phyloP scores from a whole-genome alignment of 2,329 filamentous ascomycete species.

The Macrophomina phaseolina region DNA sequence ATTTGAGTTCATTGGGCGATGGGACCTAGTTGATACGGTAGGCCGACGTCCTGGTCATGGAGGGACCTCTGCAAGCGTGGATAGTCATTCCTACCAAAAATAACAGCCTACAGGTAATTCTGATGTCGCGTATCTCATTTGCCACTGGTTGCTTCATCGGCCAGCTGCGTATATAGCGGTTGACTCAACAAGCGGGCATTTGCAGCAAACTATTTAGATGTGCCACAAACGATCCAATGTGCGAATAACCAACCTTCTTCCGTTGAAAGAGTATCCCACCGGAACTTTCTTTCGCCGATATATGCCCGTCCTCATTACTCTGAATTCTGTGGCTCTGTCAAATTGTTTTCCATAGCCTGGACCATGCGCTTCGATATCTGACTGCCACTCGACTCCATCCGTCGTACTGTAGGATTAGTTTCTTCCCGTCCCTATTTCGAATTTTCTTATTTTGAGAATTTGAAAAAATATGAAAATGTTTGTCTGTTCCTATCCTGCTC shows the following conservation, averaged over 20 bases:
- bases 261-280: not conserved
- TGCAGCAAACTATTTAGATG: constrained; percentile 17
- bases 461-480: too few species aligned
- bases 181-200: constrained; percentile 1
- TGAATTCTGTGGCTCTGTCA: not conserved
- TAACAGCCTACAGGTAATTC: not conserved
- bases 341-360: not conserved
- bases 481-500: too few species aligned
- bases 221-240: not conserved
- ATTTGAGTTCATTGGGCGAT: constrained; percentile 6
- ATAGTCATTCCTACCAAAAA: not conserved
- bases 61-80: not conserved
- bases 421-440: too few species aligned
- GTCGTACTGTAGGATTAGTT: too few species aligned
- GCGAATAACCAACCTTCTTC: not conserved
- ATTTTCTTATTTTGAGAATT: too few species aligned
- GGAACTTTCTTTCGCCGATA: not conserved
- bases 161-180: constrained; percentile 4
- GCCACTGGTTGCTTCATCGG: not conserved
- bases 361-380: not conserved
- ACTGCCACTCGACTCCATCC: too few species aligned
- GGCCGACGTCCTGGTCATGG: not conserved
- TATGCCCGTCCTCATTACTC: not conserved
- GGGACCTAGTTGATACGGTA: not conserved
- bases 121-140: too few species aligned